phyloP scores from a whole-genome alignment of 305 asterid genomes.

The Rubia balearica region DNA sequence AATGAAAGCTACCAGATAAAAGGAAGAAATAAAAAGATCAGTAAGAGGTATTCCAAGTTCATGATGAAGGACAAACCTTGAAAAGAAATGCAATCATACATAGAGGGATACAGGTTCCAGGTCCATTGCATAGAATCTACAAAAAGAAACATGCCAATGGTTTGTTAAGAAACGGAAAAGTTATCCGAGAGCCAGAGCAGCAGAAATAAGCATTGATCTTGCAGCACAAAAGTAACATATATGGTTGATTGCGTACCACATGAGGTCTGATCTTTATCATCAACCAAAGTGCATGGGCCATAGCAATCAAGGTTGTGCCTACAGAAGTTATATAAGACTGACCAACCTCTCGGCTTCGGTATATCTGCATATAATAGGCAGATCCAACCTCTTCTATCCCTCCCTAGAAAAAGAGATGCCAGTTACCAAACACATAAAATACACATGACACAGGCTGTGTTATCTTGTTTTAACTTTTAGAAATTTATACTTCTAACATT shows the following conservation, averaged over 20 bases:
- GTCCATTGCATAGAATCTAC: conserved; percentile 70
- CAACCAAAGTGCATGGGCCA: conserved; percentile 71
- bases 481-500: too few species aligned
- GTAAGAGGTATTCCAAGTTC: too few species aligned
- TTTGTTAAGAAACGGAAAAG: too few species aligned
- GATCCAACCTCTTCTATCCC: conserved; percentile 32
- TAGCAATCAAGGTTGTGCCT: conserved; percentile 71
- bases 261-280: conserved; percentile 86
- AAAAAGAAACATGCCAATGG: too few species aligned
- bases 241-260: conserved; percentile 32
- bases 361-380: conserved; percentile 64
- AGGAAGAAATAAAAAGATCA: too few species aligned
- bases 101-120: conserved; percentile 89
- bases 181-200: too few species aligned
- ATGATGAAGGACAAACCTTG: conserved; percentile 7
- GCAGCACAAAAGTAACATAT: too few species aligned
- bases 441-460: too few species aligned
- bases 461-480: too few species aligned
- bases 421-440: too few species aligned
- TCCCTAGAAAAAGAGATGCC: conserved; percentile 24
- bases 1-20: too few species aligned
- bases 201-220: too few species aligned
- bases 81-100: conserved; percentile 61
- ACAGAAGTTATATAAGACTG: conserved; percentile 80
- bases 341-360: conserved; percentile 89